Base-by-base conservation (phyloP, 352 stramenopile species). In the Phytophthora colocasiae region DNA sequence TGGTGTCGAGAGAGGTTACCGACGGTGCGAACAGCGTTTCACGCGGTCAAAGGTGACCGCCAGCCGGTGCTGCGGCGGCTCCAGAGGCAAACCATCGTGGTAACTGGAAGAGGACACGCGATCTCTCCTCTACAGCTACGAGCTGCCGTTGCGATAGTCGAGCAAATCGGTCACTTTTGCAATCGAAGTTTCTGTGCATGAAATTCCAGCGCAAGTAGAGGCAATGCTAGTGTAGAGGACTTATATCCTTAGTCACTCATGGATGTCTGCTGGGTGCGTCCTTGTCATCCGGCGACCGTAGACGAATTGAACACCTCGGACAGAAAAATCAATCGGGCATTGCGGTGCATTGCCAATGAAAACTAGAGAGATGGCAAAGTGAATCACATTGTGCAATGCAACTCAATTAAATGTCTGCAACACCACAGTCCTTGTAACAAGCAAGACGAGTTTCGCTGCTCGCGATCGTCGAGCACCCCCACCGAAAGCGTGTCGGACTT, bases 41-140 rank as follows among this genome's bases (percentile, higher is more conserved):
- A 39, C 34, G 24, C 26, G 31, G 22, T 22, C 31, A 38, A 36
- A 12, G n/a, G 41, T 60, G 65, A 32, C 50, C 52, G 17, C 58
- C 65, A 73, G 31, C 65, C 46, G 65, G 31, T 57, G 41, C 32
- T 3, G 12, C 32, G 44, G 59, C 40, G 46, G 52, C 56, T 69
- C 29, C 47, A 68, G 44, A 63, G 31, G 22, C 43, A 48, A 69
- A 54, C 56, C 47, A 69, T 47, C 61, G 44, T 64, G 53, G 61
- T 55, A 45, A 50, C 38, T 26, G 45, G 53, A 54, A 63, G 60
- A 46, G 57, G 39, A 55, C 4, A 12, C 8, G n/a, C 22, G 40
- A 53, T 51, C n/a, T 50, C 64, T 52, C 58, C 58, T 72, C 44
- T 72, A 72, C 58, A 46, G 24, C n/a, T 1, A 34, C 22, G 34